Percentiles rank a stretch among this genome's conserved stretches.
Evolutionary conservation across 306 rosid genomes (phyloP).

Genomic region (Acacia acuminata): DNA sequence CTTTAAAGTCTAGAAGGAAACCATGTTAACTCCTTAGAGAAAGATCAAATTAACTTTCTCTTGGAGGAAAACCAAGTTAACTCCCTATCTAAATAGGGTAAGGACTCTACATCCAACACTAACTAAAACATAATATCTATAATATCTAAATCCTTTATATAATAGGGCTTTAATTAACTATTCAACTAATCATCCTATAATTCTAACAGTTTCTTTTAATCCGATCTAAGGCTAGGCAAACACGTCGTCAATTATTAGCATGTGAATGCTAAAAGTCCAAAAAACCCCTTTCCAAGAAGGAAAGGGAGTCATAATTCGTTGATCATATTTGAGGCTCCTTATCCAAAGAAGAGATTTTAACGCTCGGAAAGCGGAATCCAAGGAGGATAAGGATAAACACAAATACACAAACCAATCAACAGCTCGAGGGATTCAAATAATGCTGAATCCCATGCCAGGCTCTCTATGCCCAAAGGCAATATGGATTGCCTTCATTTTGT

Average conservation of each 20-base stretch:
- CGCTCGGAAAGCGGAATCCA: neutral
- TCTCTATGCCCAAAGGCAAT: neutral
- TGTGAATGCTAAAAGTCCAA: neutral
- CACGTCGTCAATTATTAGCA: constrained; percentile 12
- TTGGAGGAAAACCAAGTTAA: too few relatives aligned
- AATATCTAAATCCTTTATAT: too few relatives aligned
- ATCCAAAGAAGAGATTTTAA: neutral
- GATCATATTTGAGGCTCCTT: neutral
- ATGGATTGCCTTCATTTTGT: constrained; percentile 10
- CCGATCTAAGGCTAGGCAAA: constrained; percentile 4
- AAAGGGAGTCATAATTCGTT: constrained; percentile 11
- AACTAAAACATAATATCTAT: too few relatives aligned
- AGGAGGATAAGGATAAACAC: neutral
- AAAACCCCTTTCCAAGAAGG: constrained; percentile 15
- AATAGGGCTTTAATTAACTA: too few relatives aligned
- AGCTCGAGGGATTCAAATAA: neutral
- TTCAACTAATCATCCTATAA: too few relatives aligned
- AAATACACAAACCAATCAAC: neutral
- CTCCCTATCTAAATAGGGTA: too few relatives aligned
- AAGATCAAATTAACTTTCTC: too few relatives aligned
- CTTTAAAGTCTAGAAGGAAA: too few relatives aligned
- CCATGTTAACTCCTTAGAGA: too few relatives aligned
- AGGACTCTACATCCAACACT: too few relatives aligned
- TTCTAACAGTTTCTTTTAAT: neutral
- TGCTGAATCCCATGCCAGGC: neutral